These are phyloP conservation scores for Suillus lakei DNA, from an alignment of 768 basidiomycete species.

Conservation along the genomic window DNA sequence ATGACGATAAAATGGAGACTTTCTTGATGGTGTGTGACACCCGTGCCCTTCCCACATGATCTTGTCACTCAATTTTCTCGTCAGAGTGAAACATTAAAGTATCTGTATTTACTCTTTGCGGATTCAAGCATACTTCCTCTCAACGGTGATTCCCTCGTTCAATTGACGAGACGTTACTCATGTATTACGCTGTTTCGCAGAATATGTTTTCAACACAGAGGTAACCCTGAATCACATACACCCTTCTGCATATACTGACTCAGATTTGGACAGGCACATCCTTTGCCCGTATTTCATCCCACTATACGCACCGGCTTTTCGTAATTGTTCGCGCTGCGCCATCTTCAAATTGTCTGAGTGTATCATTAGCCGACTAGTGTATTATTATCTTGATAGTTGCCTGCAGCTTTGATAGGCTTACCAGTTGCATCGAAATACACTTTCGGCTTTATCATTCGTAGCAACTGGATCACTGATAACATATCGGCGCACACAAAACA, in stretches of 20 bases:
- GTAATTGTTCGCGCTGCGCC: constrained; percentile 24
- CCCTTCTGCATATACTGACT: constrained; percentile 6
- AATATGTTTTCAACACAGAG: constrained; percentile 94
- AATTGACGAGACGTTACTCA: constrained; percentile 13
- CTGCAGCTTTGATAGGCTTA: not conserved
- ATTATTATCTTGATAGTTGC: not conserved
- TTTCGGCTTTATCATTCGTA: not conserved
- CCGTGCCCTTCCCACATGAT: not conserved
- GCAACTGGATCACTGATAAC: not conserved
- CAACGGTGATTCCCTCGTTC: constrained; percentile 55
- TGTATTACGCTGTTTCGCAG: constrained; percentile 38
- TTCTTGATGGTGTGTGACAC: constrained; percentile 75
- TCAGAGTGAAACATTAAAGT: constrained; percentile 90
- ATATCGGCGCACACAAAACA: not conserved
- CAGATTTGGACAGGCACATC: constrained; percentile 54
- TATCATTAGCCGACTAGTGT: not conserved
- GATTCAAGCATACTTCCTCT: constrained; percentile 75
- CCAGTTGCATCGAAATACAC: not conserved
- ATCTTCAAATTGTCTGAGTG: not conserved
- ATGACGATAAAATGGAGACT: constrained; percentile 94
- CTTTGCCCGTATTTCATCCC: constrained; percentile 71
- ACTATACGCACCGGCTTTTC: constrained; percentile 52
- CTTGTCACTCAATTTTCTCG: not conserved
- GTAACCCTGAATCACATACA: constrained; percentile 40
- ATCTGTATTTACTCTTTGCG: constrained; percentile 86